Percentiles rank a stretch among this genome's conserved stretches.
phyloP scores from a whole-genome alignment of 768 basidiomycete genomes.

The Russula virescens region DNA sequence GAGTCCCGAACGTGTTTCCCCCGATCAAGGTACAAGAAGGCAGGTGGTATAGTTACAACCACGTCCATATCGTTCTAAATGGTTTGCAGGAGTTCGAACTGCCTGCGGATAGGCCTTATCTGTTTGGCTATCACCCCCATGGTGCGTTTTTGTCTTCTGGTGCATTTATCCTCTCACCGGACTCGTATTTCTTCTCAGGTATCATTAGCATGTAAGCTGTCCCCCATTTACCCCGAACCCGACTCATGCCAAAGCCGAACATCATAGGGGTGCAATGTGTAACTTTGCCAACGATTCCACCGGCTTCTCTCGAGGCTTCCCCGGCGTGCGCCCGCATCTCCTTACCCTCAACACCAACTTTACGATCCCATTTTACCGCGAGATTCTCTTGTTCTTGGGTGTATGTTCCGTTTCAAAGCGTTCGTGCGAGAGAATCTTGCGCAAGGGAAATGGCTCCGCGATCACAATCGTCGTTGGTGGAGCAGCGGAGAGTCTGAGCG shows the following conservation, averaged over 20 bases:
- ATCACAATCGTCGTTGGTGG: slow-evolving; percentile 97
- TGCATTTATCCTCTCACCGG: background rate
- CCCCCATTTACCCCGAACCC: background rate
- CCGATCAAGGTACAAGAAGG: slow-evolving; percentile 37
- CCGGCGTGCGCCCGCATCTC: slow-evolving; percentile 89
- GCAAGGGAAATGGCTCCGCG: slow-evolving; percentile 40
- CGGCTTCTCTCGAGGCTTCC: slow-evolving; percentile 84
- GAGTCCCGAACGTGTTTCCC: background rate
- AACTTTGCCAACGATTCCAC: slow-evolving; percentile 99
- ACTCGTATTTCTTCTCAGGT: slow-evolving; percentile 39
- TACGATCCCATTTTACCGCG: slow-evolving; percentile 87
- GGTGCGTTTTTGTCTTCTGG: slow-evolving; percentile 43
- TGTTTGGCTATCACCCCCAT: slow-evolving; percentile 99
- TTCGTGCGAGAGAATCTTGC: slow-evolving; percentile 85
- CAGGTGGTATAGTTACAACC: slow-evolving; percentile 21
- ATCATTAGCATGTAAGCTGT: slow-evolving; percentile 91
- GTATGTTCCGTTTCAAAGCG: slow-evolving; percentile 89
- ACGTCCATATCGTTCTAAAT: background rate
- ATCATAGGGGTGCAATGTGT: slow-evolving; percentile 77
- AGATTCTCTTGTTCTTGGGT: slow-evolving; percentile 80
- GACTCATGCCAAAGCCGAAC: background rate
- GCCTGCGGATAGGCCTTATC: slow-evolving; percentile 86
- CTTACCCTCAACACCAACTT: slow-evolving; percentile 90
- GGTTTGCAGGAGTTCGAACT: slow-evolving; percentile 72
- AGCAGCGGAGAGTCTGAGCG: slow-evolving; percentile 89